Base-by-base conservation (phyloP, 352 stramenopile genomes). In the Pythium phragmiticola region DNA sequence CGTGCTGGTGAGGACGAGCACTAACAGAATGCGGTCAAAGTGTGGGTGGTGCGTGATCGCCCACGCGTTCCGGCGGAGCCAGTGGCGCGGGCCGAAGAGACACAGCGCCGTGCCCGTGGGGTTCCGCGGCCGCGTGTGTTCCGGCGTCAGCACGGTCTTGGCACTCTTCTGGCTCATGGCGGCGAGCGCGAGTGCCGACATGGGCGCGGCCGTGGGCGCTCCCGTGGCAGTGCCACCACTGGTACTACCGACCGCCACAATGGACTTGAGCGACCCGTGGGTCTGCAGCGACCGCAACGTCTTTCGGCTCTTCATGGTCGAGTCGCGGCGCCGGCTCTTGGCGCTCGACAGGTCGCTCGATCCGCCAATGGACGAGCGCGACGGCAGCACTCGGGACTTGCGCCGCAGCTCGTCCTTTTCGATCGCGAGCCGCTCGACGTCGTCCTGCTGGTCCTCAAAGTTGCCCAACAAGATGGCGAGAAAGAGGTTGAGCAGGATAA, bases 401-500 rank as follows among this genome's bases (percentile, higher is more conserved):
- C 59, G 64, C 9, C 75, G 64, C 7, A 83, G 46, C 12, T 78
- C 75, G 13, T 78, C 75, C 28, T 78, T 80, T 60, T 70, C 66
- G 26, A 68, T 60, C 2, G 34, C 56, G 7, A 68, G 41, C 23
- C 80, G 72, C 36, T 77, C 63, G 11, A 77, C 68, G 36, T 88
- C 79, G 9, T 89, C 78, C 43, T 75, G 78, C 9, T 74, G 77
- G 21, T 83, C 76, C 50, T 94, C 86, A 69, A 98, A 98, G 54
- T 96, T 91, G 7, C 77, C 79, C 2, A 98, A 73, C 52, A 98
- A 74, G 58, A 98, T 97, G 2, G 90, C 92, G 4, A 97, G 73
- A 60, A 98, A 97, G 26, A 98, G 69, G 68, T 97, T 98, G 16
- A 98, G 72, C 43, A 97, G 68, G 42, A 96, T 92, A 63, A 97